A percentile compares a stretch with the other conserved stretches of the same genome.
Evolutionary conservation across 2,329 filamentous ascomycete genomes (phyloP).

Genomic region (Neopestalotiopsis sp.): DNA sequence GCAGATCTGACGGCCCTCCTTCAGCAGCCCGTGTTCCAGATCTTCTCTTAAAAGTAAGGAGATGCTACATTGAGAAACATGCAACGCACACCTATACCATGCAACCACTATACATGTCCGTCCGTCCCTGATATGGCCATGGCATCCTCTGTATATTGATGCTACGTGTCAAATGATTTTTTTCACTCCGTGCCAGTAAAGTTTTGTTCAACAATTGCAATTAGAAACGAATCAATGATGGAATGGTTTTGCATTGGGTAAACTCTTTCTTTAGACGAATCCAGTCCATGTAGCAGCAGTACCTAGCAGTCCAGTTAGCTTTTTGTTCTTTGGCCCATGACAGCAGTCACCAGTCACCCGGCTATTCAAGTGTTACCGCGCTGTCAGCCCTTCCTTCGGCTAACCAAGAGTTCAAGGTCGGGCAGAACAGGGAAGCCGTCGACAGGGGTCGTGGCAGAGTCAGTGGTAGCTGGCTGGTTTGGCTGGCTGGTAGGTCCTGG

Average conservation of each 20-base stretch:
- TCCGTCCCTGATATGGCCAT: not conserved
- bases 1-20: no score
- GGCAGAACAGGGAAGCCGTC: slow-evolving; percentile 9
- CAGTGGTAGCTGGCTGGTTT: not conserved
- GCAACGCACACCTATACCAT: not conserved
- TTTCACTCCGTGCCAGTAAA: not conserved
- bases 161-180: not conserved
- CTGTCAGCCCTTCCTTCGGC: slow-evolving; percentile 3
- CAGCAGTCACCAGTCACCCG: not conserved
- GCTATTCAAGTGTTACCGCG: not conserved
- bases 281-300: not conserved
- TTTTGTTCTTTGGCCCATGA: not conserved
- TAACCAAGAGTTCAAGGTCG: not conserved
- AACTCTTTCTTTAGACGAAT: no score
- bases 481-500: not conserved
- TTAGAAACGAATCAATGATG: not conserved
- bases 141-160: not conserved
- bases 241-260: not conserved
- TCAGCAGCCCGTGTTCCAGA: no score
- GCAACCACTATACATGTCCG: not conserved
- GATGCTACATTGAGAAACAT: not conserved
- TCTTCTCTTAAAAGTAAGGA: not conserved
- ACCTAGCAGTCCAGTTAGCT: not conserved
- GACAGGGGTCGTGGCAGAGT: not conserved
- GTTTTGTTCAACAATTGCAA: not conserved